Percentiles rank a stretch among this genome's conserved stretches.
Conservation (phyloP, 257 asterid genomes). For the Avicennia marina region DNA sequence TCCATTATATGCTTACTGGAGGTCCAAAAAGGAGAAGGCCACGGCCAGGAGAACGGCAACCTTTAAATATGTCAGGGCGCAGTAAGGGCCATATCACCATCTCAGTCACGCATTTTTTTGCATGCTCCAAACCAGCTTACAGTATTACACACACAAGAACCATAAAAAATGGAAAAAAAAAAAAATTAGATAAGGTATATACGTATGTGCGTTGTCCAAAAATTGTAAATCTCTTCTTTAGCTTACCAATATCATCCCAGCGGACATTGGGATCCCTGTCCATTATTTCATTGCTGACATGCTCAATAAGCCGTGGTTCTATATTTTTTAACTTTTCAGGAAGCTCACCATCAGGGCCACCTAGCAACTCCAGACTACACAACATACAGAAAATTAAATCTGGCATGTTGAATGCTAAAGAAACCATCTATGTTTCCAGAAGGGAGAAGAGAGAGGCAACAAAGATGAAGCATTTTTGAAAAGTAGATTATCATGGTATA, state of each 20-base stretch:
- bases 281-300: constrained; percentile 98
- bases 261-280: constrained; percentile 97
- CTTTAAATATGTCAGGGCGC: constrained; percentile 96
- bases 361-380: constrained; percentile 78
- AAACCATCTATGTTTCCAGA: too few relatives aligned
- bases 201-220: constrained; percentile 1
- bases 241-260: constrained; percentile 90
- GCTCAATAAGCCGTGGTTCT: constrained; percentile 95
- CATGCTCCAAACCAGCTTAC: constrained; percentile 97
- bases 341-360: constrained; percentile 97
- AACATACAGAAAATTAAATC: constrained; percentile 17
- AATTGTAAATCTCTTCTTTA: neutral
- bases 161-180: neutral
- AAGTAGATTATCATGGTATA: neutral
- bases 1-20: constrained; percentile 62
- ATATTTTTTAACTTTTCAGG: constrained; percentile 92
- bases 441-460: too few relatives aligned
- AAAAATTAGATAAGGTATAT: constrained; percentile 19
- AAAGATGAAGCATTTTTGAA: too few relatives aligned
- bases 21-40: constrained; percentile 99
- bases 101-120: constrained; percentile 96
- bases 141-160: constrained; percentile 2
- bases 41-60: constrained; percentile 99
- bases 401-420: constrained; percentile 12
- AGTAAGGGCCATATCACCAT: constrained; percentile 98